Evolutionary conservation across 331 rosid species (phyloP).

Genomic region (Acacia pycnantha): DNA sequence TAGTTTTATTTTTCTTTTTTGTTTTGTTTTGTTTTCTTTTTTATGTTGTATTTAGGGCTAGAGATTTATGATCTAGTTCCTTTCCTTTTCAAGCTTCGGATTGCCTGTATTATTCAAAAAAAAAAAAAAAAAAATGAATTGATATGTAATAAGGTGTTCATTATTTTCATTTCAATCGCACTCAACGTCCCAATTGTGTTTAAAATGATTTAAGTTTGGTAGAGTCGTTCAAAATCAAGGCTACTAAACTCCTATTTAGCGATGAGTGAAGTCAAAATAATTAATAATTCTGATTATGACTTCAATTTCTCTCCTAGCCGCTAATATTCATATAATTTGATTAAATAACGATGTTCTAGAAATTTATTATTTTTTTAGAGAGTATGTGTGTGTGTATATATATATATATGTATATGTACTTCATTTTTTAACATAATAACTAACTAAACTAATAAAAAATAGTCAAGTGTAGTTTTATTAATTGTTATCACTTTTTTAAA

Average conservation of each 20-base stretch:
- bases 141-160: not conserved
- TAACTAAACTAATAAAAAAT: not conserved
- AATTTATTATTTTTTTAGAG: not conserved
- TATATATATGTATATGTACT: too few species aligned
- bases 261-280: not conserved
- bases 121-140: too few species aligned
- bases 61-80: too few species aligned
- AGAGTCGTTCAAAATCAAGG: not conserved
- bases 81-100: too few species aligned
- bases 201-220: not conserved
- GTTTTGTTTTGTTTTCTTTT: too few species aligned
- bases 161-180: not conserved
- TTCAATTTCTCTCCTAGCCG: slow-evolving; percentile 3
- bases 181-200: not conserved
- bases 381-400: too few species aligned
- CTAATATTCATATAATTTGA: not conserved
- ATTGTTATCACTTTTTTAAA: not conserved
- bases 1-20: too few species aligned
- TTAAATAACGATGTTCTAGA: not conserved
- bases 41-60: too few species aligned
- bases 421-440: not conserved
- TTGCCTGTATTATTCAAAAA: too few species aligned
- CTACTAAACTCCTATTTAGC: not conserved
- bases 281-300: slow-evolving; percentile 25
- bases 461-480: not conserved